Base-by-base conservation (phyloP, 2,329 filamentous ascomycete species). In the Metarhizium sp. region DNA sequence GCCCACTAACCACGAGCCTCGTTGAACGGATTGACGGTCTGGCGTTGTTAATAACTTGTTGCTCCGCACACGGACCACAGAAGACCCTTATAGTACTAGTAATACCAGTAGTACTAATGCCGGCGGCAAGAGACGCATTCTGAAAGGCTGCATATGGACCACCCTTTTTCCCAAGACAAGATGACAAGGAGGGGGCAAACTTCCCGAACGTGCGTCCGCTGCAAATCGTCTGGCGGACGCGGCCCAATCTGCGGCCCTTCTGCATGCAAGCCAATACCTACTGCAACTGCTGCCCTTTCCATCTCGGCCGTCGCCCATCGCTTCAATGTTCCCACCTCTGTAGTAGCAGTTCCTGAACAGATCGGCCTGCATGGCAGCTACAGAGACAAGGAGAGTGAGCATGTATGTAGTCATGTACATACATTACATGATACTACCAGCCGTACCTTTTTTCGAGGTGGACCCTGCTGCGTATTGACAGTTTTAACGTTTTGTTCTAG, bases 101-200 rank as follows among this genome's bases (percentile, higher is more conserved):
- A 4, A 3, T 4, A 42, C 3, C 3, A 25, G 25, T 4, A 42
- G 13, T 45, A 25, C 16, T 20, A 45, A 48, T 14, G 20, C 45
- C 45, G 68, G 71, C 71, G 71, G 69, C 65, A 71, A 73, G 60
- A 67, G 64, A 60, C 62, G 64, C 64, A 58, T 64, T 64, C 62
- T 72, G 69, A 73, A 72, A 73, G 70, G 71, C 65, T 63, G 60
- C 63, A 48, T 48, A 48, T 48, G 45, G 45, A 30, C 11, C 45
- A 30, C 18, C 25, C 25, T 6, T 16, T 34, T 48, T n/a, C 20
- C 18, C 59, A 58, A 58, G 54, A 53, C 51, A 57, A 29, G 42
- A 47, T 38, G 47, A 56, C 48, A 46, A 51, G 25, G 48, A 32
- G 51, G 32, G 42, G 57, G 58, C 58, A 62, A 64, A 60, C 61